phyloP scores from a whole-genome alignment of 768 basidiomycete species.

The Brasilioporus rufonigricans region DNA sequence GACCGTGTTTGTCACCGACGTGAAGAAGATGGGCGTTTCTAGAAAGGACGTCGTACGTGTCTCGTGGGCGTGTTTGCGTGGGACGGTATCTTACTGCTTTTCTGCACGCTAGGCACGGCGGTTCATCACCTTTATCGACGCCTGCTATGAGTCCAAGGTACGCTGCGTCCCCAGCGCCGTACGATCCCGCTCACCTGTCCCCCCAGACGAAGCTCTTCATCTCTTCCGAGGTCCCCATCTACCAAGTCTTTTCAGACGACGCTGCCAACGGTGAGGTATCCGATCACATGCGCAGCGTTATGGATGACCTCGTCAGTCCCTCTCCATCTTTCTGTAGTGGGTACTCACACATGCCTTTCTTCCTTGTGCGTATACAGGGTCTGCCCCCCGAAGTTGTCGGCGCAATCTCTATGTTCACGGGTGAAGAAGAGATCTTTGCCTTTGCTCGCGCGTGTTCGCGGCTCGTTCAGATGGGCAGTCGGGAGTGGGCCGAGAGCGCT shows the following conservation, averaged over 20 bases:
- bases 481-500: constrained; percentile 69
- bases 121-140: constrained; percentile 98
- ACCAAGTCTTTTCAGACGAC: constrained; percentile 84
- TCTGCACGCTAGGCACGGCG: constrained; percentile 63
- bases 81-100: neutral
- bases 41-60: constrained; percentile 77
- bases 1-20: constrained; percentile 83
- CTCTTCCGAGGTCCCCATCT: constrained; percentile 90
- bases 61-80: neutral
- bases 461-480: constrained; percentile 87
- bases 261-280: constrained; percentile 45
- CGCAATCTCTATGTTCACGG: constrained; percentile 85
- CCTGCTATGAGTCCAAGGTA: constrained; percentile 91
- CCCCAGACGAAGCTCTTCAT: constrained; percentile 83
- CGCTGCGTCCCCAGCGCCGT: neutral
- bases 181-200: constrained; percentile 49
- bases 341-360: neutral
- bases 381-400: constrained; percentile 75
- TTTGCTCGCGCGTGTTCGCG: constrained; percentile 92
- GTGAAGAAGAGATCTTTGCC: constrained; percentile 96
- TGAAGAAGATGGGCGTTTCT: constrained; percentile 84
- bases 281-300: constrained; percentile 88
- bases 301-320: constrained; percentile 85
- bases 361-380: constrained; percentile 47
- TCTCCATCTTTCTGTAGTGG: too few relatives aligned